phyloP scores from a whole-genome alignment of 2,329 filamentous ascomycete species.

The Aspergillus niger region DNA sequence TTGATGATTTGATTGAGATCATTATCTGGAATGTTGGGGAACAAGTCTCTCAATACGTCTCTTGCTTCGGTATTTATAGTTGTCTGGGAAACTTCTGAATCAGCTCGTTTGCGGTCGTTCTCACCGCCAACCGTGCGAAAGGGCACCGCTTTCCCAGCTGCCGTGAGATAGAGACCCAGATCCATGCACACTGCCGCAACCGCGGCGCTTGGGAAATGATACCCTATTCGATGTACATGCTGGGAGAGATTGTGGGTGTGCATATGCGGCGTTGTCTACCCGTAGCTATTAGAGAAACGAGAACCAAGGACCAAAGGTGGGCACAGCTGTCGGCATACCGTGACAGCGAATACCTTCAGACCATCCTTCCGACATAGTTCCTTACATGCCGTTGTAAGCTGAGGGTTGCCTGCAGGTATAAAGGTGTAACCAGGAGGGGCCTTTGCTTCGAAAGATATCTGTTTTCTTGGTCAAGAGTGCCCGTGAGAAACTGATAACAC shows the following conservation, averaged over 20 bases:
- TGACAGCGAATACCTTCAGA: constrained; percentile 59
- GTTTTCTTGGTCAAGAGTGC: constrained; percentile 36
- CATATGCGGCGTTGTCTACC: constrained; percentile 53
- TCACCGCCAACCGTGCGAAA: constrained; percentile 33
- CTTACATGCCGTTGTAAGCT: constrained; percentile 61
- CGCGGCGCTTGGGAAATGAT: constrained; percentile 63
- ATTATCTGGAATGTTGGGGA: constrained; percentile 62
- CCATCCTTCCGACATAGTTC: constrained; percentile 59
- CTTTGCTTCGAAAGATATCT: constrained; percentile 59
- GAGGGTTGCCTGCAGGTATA: constrained; percentile 61
- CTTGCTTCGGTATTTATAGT: constrained; percentile 59
- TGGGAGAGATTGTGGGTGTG: constrained; percentile 57
- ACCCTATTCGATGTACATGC: constrained; percentile 63
- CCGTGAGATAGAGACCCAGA: constrained; percentile 48
- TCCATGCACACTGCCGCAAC: constrained; percentile 59
- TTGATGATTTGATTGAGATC: constrained; percentile 61
- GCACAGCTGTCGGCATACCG: constrained; percentile 50
- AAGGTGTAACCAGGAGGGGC: constrained; percentile 63
- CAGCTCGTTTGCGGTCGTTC: constrained; percentile 25
- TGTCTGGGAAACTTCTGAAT: constrained; percentile 42
- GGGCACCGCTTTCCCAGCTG: constrained; percentile 50
- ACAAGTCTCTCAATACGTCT: constrained; percentile 62
- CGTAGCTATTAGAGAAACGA: constrained; percentile 19
- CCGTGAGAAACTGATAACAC: constrained; percentile 8
- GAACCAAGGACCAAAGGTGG: constrained; percentile 2